Percentiles rank a stretch among this genome's conserved stretches.
Evolutionary conservation across 805 yeast species (phyloP).

Genomic region (Candida ponderosae): DNA sequence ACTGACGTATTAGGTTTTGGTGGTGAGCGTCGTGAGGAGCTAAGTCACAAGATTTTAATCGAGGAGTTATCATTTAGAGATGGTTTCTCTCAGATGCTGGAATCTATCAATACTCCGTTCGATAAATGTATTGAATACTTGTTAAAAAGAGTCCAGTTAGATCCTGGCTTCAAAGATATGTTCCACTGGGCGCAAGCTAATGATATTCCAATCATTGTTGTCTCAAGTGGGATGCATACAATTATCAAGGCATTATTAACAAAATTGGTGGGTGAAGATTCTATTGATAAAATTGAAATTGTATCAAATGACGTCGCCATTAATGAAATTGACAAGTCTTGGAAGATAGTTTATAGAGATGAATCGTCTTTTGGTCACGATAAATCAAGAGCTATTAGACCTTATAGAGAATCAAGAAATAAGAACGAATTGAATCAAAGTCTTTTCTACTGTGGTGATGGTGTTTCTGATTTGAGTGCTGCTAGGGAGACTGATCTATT

Average conservation of each 20-base stretch:
- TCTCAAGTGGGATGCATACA: slow-evolving; percentile 92
- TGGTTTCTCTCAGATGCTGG: slow-evolving; percentile 80
- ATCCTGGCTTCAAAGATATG: slow-evolving; percentile 83
- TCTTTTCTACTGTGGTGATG: slow-evolving; percentile 94
- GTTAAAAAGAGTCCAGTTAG: slow-evolving; percentile 61
- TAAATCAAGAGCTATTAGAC: slow-evolving; percentile 72
- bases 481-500: slow-evolving; percentile 91
- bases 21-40: slow-evolving; percentile 47
- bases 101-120: slow-evolving; percentile 67
- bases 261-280: slow-evolving; percentile 70
- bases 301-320: slow-evolving; percentile 70
- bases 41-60: slow-evolving; percentile 67
- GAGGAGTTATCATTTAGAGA: slow-evolving; percentile 69
- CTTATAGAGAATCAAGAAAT: slow-evolving; percentile 23
- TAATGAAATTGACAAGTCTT: slow-evolving; percentile 41
- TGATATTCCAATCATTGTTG: slow-evolving; percentile 77
- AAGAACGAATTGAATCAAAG: slow-evolving; percentile 39
- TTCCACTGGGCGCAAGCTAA: slow-evolving; percentile 70
- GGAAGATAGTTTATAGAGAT: slow-evolving; percentile 85
- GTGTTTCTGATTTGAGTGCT: slow-evolving; percentile 91
- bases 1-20: slow-evolving; percentile 92
- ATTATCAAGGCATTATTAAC: slow-evolving; percentile 72
- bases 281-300: slow-evolving; percentile 65
- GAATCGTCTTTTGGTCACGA: slow-evolving; percentile 92
- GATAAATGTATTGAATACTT: slow-evolving; percentile 72